phyloP scores from a whole-genome alignment of 202 grass and related monocot genomes.

The Musa balbisiana region DNA sequence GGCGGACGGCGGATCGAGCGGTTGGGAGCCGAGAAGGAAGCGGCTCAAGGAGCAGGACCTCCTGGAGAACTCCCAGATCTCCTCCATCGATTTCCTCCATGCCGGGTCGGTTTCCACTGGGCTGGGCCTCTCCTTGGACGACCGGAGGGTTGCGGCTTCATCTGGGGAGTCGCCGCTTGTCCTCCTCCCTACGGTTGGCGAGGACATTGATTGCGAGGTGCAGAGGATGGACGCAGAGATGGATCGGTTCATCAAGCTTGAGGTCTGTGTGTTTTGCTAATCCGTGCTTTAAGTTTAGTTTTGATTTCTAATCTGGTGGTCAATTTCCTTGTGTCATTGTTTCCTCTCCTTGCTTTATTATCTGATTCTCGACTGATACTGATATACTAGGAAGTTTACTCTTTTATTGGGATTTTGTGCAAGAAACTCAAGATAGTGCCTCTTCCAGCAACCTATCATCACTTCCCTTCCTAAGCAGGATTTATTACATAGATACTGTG shows the following conservation, averaged over 20 bases:
- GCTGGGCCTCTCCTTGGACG: constrained; percentile 75
- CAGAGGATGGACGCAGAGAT: constrained; percentile 89
- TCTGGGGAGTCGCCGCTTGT: constrained; percentile 78
- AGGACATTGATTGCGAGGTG: constrained; percentile 71
- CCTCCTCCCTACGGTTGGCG: constrained; percentile 65
- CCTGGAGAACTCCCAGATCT: constrained; percentile 96
- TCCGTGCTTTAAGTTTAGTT: background rate
- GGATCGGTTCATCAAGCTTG: constrained; percentile 91
- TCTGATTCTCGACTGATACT: background rate
- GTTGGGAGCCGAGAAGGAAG: constrained; percentile 56
- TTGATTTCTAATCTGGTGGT: background rate
- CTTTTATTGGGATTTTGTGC: background rate
- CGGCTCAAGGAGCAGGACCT: constrained; percentile 90
- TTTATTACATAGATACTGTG: background rate
- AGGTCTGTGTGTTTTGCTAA: constrained; percentile 34
- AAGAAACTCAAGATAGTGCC: background rate
- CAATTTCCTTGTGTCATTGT: background rate
- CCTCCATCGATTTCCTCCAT: constrained; percentile 94
- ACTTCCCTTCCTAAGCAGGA: background rate
- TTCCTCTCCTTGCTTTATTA: background rate
- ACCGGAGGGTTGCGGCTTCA: constrained; percentile 53
- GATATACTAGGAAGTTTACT: background rate
- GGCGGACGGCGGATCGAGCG: constrained; percentile 31
- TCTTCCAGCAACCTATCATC: background rate
- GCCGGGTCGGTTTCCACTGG: constrained; percentile 92